Percentiles rank a stretch among this genome's conserved stretches.
These are phyloP conservation scores for Hypericum perforatum DNA, from an alignment of 345 rosid genomes.

Conservation along the genomic window DNA sequence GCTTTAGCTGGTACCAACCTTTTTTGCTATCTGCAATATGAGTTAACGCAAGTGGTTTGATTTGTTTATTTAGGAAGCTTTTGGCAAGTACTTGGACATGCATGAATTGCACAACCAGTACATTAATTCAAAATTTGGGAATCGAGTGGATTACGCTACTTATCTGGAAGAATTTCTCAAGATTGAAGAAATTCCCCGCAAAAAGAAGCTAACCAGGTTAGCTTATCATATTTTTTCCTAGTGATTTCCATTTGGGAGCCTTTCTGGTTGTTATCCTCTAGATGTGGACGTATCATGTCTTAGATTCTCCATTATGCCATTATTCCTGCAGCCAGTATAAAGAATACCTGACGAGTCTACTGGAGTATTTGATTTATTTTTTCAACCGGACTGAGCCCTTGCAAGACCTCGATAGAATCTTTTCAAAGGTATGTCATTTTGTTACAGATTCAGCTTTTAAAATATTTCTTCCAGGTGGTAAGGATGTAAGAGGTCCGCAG, in stretches of 20 bases:
- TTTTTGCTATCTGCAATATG: no score
- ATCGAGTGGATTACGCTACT: conserved; percentile 68
- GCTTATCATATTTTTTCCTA: background rate
- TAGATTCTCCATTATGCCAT: background rate
- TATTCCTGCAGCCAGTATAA: conserved; percentile 53
- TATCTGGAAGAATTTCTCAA: conserved; percentile 72
- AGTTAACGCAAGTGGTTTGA: background rate
- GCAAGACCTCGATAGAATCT: conserved; percentile 82
- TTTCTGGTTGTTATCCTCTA: conserved; percentile 14
- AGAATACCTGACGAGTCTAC: conserved; percentile 64
- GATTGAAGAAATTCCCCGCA: conserved; percentile 49
- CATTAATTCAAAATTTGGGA: conserved; percentile 78
- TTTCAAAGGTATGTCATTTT: conserved; percentile 47
- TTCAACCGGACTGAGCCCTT: conserved; percentile 89
- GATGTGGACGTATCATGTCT: conserved; percentile 1
- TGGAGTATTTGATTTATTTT: conserved; percentile 64
- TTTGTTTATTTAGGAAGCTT: conserved; percentile 55
- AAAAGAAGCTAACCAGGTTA: conserved; percentile 61
- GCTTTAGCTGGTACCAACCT: no score
- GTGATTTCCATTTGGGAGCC: background rate
- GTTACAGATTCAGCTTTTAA: conserved; percentile 4
- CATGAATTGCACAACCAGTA: conserved; percentile 81
- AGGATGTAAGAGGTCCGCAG: background rate
- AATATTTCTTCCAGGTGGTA: background rate
- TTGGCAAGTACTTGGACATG: conserved; percentile 76